A percentile compares a stretch with the other conserved stretches of the same genome.
Conservation (phyloP, 345 rosid genomes). For the Carallia pectinifolia region DNA sequence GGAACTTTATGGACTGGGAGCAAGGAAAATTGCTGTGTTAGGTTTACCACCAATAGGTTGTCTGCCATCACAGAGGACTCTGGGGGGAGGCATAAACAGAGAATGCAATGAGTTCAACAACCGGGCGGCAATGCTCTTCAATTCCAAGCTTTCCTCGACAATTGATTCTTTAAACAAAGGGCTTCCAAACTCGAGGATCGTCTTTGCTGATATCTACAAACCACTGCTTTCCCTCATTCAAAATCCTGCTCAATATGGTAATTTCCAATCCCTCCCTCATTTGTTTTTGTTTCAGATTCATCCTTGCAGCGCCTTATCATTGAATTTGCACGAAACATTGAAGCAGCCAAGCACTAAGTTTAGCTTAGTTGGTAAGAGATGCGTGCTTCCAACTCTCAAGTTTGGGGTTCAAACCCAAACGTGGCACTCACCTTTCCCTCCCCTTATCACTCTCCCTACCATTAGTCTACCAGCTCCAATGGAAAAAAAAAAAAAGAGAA, state of each 20-base stretch:
- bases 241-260: slow-evolving; percentile 54
- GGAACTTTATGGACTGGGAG: slow-evolving; percentile 57
- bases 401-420: no score
- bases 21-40: slow-evolving; percentile 49
- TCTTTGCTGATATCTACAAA: slow-evolving; percentile 43
- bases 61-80: slow-evolving; percentile 66
- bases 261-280: background rate
- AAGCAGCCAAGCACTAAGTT: no score
- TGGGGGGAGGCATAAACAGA: slow-evolving; percentile 52
- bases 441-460: no score
- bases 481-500: no score
- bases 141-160: slow-evolving; percentile 45
- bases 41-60: slow-evolving; percentile 70
- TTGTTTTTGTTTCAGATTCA: slow-evolving; percentile 18
- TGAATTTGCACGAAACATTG: background rate
- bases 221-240: slow-evolving; percentile 37
- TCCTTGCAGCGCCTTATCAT: no score
- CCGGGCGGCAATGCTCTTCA: slow-evolving; percentile 53
- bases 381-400: no score
- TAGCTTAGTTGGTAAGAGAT: no score
- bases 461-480: no score
- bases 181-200: slow-evolving; percentile 30
- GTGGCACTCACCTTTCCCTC: no score
- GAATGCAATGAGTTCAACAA: slow-evolving; percentile 44
- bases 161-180: slow-evolving; percentile 27